Conservation (phyloP, 176 grass and related monocot species). For the Otatea glauca region DNA sequence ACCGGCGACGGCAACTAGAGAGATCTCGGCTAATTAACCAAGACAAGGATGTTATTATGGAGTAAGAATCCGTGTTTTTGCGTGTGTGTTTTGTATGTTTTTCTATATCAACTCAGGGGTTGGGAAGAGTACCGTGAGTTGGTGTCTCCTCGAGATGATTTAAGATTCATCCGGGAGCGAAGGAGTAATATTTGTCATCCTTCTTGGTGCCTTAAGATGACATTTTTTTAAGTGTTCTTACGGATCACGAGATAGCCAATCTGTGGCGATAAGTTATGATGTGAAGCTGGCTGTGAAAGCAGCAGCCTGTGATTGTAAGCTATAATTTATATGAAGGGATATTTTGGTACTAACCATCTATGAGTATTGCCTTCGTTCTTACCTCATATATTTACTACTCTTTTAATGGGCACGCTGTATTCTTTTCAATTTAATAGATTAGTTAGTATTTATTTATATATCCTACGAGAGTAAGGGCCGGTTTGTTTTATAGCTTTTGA, state of each 20-base stretch:
- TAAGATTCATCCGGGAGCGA: slow-evolving; percentile 80
- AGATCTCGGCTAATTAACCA: not conserved
- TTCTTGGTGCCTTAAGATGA: slow-evolving; percentile 1
- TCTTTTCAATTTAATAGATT: no score
- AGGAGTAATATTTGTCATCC: slow-evolving; percentile 24
- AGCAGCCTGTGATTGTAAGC: not conserved
- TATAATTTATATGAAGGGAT: not conserved
- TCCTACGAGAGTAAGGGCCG: no score
- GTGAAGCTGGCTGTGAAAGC: slow-evolving; percentile 30
- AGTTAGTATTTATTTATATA: no score
- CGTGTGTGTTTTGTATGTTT: not conserved
- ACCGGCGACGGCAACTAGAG: slow-evolving; percentile 21
- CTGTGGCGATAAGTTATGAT: not conserved
- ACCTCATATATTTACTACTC: not conserved
- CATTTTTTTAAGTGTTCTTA: no score
- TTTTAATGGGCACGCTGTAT: no score
- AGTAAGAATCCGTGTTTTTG: not conserved
- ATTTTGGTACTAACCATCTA: not conserved
- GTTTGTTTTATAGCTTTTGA: no score
- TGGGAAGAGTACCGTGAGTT: not conserved
- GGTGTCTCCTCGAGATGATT: slow-evolving; percentile 77
- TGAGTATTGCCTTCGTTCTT: not conserved
- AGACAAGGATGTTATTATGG: not conserved
- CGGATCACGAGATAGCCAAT: slow-evolving; percentile 8
- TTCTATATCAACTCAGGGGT: not conserved